Conservation (phyloP, 2,329 filamentous ascomycete genomes). For the Penicillium expansum region DNA sequence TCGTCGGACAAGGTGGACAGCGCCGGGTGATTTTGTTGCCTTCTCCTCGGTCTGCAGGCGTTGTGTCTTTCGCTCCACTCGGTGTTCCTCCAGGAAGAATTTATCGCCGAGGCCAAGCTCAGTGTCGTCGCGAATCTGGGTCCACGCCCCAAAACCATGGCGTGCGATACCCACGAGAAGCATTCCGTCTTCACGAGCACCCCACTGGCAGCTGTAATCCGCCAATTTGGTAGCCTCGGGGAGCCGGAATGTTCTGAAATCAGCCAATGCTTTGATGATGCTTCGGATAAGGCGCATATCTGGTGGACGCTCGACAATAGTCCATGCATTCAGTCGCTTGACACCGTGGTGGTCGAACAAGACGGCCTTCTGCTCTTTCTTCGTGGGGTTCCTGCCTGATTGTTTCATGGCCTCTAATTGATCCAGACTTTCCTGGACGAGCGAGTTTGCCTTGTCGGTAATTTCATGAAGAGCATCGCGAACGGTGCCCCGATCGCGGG, state of each 20-base stretch:
- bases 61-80: conserved; percentile 97
- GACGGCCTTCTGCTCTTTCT: conserved; percentile 97
- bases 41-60: conserved; percentile 62
- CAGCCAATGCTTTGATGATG: conserved; percentile 61
- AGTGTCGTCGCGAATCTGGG: conserved; percentile 84
- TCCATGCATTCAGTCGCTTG: conserved; percentile 94
- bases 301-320: conserved; percentile 83
- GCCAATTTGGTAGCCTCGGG: conserved; percentile 89
- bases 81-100: conserved; percentile 94
- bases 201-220: conserved; percentile 89
- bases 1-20: conserved; percentile 90
- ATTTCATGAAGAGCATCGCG: conserved; percentile 74
- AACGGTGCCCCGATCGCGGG: conserved; percentile 78
- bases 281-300: conserved; percentile 83
- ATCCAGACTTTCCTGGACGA: conserved; percentile 71
- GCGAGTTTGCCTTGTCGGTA: conserved; percentile 65
- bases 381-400: conserved; percentile 77
- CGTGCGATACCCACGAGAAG: conserved; percentile 87
- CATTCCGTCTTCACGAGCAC: conserved; percentile 93
- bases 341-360: conserved; percentile 91
- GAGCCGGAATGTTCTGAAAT: conserved; percentile 79
- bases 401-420: conserved; percentile 64
- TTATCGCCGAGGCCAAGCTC: conserved; percentile 85
- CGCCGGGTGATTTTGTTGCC: conserved; percentile 78
- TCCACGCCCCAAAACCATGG: conserved; percentile 95